Conservation (phyloP, 139 green algal genomes). For the Nannochloris sp. region DNA sequence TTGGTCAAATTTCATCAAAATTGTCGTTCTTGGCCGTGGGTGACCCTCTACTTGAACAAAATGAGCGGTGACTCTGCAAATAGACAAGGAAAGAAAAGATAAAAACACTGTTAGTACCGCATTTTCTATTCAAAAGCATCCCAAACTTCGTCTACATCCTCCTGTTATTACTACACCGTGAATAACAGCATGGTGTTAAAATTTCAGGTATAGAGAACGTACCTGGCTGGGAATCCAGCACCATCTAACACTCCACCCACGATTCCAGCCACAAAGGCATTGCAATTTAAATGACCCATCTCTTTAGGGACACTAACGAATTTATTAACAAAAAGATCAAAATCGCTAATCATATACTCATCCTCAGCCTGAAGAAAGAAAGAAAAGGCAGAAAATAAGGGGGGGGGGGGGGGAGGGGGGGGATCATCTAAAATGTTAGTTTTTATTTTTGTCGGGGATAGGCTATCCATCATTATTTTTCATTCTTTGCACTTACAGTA, state of each 20-base stretch:
- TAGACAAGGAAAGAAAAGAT: slow-evolving; percentile 6
- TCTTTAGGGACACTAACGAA: slow-evolving; percentile 91
- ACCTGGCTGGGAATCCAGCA: slow-evolving; percentile 83
- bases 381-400: no score
- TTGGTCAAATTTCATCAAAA: slow-evolving; percentile 84
- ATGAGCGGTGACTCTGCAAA: slow-evolving; percentile 74
- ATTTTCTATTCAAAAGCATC: slow-evolving; percentile 1
- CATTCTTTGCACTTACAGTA: slow-evolving; percentile 23
- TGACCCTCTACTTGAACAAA: slow-evolving; percentile 50
- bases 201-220: neutral
- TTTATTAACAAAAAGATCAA: slow-evolving; percentile 76
- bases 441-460: no score
- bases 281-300: slow-evolving; percentile 84
- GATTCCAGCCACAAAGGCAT: slow-evolving; percentile 83
- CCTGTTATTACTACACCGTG: neutral
- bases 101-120: slow-evolving; percentile 11
- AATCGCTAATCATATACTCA: slow-evolving; percentile 96
- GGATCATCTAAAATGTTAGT: neutral
- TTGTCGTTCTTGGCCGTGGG: slow-evolving; percentile 66
- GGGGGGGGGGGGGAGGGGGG: no score
- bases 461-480: no score
- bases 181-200: neutral
- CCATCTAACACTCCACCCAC: slow-evolving; percentile 82
- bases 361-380: slow-evolving; percentile 65
- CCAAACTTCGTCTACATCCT: neutral